phyloP scores from a whole-genome alignment of 345 rosid genomes.

The Syzygium grande region DNA sequence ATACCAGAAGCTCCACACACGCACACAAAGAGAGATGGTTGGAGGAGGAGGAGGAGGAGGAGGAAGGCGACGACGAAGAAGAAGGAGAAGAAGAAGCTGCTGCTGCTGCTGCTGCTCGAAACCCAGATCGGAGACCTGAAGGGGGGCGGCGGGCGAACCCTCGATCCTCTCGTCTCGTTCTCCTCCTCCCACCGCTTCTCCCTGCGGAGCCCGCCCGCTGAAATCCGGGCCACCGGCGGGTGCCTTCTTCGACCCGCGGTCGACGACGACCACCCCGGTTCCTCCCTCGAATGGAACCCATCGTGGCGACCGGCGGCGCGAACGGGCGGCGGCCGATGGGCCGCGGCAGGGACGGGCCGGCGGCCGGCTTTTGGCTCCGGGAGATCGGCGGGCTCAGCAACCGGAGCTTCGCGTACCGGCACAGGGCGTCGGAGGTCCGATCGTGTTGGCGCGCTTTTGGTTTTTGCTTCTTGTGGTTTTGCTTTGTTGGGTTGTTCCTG shows the following conservation, averaged over 20 bases:
- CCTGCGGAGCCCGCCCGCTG: too few relatives aligned
- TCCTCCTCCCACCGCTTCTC: too few relatives aligned
- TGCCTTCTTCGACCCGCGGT: neutral
- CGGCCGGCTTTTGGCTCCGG: constrained; percentile 56
- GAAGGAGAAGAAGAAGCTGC: too few relatives aligned
- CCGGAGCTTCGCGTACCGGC: constrained; percentile 60
- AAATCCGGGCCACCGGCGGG: neutral
- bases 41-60: neutral
- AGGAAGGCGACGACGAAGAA: neutral
- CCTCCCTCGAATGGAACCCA: neutral
- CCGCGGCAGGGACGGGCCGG: constrained; percentile 26
- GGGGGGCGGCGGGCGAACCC: neutral
- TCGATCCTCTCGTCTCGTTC: too few relatives aligned
- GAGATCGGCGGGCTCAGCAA: constrained; percentile 68
- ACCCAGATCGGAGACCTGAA: neutral
- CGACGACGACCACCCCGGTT: neutral
- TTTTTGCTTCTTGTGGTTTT: neutral
- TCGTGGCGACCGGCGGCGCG: neutral
- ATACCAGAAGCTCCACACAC: neutral
- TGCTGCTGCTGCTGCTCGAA: neutral
- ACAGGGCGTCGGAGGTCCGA: constrained; percentile 67
- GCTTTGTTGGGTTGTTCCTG: neutral
- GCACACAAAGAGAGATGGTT: neutral
- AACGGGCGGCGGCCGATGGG: constrained; percentile 21
- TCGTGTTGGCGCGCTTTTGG: neutral